Percentiles rank a stretch among this genome's conserved stretches.
Conservation (phyloP, 2,329 filamentous ascomycete species). For the Thermoascus crustaceus region DNA sequence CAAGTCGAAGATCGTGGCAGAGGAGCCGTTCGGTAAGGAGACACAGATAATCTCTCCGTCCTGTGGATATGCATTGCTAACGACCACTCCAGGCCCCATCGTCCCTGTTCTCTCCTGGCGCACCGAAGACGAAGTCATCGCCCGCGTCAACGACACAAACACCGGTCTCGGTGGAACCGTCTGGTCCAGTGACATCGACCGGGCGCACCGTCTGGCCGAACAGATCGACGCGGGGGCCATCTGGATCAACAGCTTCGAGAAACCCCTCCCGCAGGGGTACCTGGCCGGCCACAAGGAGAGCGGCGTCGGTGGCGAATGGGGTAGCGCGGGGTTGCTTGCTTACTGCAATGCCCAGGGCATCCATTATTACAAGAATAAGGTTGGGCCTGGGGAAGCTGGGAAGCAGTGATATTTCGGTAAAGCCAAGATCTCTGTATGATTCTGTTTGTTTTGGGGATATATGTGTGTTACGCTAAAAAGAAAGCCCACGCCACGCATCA, state of each 20-base stretch:
- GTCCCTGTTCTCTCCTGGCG: conserved; percentile 53
- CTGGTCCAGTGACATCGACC: conserved; percentile 40
- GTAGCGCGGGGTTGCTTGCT: conserved; percentile 14
- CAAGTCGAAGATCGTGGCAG: conserved; percentile 43
- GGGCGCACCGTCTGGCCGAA: conserved; percentile 35
- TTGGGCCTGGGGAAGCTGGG: conserved; percentile 5
- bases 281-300: conserved; percentile 23
- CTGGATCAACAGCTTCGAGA: conserved; percentile 26
- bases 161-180: conserved; percentile 40
- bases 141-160: conserved; percentile 34
- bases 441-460: too few species aligned
- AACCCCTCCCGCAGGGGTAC: conserved; percentile 11
- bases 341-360: conserved; percentile 13
- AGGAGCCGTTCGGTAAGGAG: conserved; percentile 48
- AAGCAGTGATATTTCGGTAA: background rate
- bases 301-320: conserved; percentile 23
- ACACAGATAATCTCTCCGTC: background rate
- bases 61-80: background rate
- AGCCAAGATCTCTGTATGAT: too few species aligned
- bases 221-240: conserved; percentile 37
- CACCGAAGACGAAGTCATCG: conserved; percentile 39
- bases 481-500: too few species aligned
- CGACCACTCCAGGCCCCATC: conserved; percentile 40
- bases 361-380: conserved; percentile 9
- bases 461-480: too few species aligned